Conservation (phyloP, 2,329 filamentous ascomycete genomes). For the Grosmannia clavigera region DNA sequence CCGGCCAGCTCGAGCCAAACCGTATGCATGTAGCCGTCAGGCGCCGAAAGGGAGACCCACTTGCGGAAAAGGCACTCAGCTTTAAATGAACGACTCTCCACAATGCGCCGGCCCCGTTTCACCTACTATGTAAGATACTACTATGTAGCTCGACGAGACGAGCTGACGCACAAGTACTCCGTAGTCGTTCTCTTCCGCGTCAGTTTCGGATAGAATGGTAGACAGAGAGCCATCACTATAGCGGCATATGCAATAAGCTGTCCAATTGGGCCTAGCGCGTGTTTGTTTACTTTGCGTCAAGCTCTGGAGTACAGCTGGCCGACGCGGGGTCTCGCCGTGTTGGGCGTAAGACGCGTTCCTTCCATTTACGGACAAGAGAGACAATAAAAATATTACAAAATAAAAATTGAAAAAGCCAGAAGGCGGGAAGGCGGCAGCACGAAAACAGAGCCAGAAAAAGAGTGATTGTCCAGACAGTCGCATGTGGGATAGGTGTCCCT, state of each 20-base stretch:
- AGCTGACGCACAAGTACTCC: not conserved
- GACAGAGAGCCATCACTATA: not conserved
- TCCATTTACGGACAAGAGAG: not conserved
- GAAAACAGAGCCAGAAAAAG: not conserved
- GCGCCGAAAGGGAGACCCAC: not conserved
- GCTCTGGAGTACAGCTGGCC: slow-evolving; percentile 1
- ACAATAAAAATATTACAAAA: not conserved
- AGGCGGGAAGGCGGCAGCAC: not conserved
- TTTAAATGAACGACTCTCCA: not conserved
- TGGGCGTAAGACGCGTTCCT: slow-evolving; percentile 6
- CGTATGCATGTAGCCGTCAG: not conserved
- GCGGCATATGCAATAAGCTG: not conserved
- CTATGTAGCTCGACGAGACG: not conserved
- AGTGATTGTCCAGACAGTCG: not conserved
- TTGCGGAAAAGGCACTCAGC: not conserved
- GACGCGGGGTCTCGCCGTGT: slow-evolving; percentile 3
- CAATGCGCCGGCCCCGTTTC: not conserved
- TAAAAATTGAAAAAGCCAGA: not conserved
- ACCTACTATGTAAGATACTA: not conserved
- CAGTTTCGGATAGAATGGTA: not conserved
- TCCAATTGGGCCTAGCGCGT: not conserved
- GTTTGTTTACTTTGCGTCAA: slow-evolving; percentile 9
- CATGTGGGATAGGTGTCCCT: not conserved
- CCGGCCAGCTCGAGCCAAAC: not conserved
- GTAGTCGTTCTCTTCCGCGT: not conserved